Evolutionary conservation across 1,284 basidiomycete species (phyloP), one percentile per base, ranked within the genome.

Genomic region (Fomes fomentarius): DNA sequence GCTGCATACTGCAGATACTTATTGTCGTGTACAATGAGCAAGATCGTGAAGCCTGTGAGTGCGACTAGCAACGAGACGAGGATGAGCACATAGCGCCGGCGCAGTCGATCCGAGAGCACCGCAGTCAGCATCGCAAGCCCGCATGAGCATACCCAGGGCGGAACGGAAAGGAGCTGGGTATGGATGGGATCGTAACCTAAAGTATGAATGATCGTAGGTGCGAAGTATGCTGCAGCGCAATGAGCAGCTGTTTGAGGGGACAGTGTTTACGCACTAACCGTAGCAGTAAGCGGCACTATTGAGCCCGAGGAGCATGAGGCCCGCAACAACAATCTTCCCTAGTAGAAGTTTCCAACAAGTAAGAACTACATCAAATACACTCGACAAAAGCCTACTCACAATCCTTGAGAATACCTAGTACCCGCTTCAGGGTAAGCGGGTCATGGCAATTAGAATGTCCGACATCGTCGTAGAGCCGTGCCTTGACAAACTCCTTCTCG

Each of bases 91-190:
- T 68, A 70, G 22, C 67, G 66, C 46, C 63, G 61, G 21, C 58
- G 58, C 26, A 66, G 47, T 41, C 52, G 54, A 53, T 69, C 68
- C 5, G 68, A 69, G 26, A 61, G 34, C 25, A 55, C 56, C 26
- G 66, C 64, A 45, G 63, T 53, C 33, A 65, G 28, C 67, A 73
- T 67, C 21, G 69, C 63, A 37, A 69, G 63, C 10, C 65, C 63
- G 56, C 71, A 72, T 25, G 69, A 68, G 43, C 65, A 66, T 9
- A 65, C 69, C 57, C 75, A 80, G 4, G 79, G 77, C 9, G 80
- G 81, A 10, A 83, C 80, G n/a, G 79, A 78, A 66, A 76, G 76
- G 15, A 83, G 73, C 64, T 83, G 80, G 0, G 79, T 77, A 25
- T 66, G 63, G 24, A 79, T 75, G 48, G 69, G 63, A 26, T 66